phyloP scores from a whole-genome alignment of 305 asterid genomes.

The Fraxinus dipetala region DNA sequence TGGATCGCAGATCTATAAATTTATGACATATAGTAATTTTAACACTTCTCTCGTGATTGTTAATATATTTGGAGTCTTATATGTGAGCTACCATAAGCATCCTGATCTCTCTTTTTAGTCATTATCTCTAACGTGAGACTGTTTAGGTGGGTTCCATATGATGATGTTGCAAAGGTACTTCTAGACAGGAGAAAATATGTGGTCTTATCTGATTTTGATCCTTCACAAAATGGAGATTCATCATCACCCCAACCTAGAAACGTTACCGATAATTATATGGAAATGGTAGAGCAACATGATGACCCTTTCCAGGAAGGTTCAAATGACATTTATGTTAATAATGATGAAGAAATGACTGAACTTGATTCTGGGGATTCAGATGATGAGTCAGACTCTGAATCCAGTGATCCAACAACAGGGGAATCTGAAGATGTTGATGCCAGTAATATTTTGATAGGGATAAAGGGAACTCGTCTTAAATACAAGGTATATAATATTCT shows the following conservation, averaged over 20 bases:
- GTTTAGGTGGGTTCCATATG: constrained; percentile 81
- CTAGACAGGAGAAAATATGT: constrained; percentile 69
- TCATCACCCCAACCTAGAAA: constrained; percentile 19
- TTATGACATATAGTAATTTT: background rate
- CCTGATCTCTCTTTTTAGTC: background rate
- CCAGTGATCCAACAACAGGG: constrained; percentile 26
- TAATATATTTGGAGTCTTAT: background rate
- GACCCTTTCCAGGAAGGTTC: constrained; percentile 43
- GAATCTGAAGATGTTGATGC: constrained; percentile 49
- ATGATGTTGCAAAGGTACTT: constrained; percentile 65
- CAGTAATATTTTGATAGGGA: constrained; percentile 60
- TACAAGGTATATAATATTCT: constrained; percentile 51
- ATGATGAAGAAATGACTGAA: constrained; percentile 63
- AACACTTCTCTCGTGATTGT: background rate
- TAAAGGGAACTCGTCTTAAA: constrained; percentile 54
- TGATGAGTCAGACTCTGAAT: constrained; percentile 54
- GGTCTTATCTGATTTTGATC: constrained; percentile 61
- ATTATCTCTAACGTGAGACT: constrained; percentile 24
- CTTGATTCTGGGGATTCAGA: constrained; percentile 63
- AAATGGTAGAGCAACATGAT: constrained; percentile 50
- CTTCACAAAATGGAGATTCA: constrained; percentile 44
- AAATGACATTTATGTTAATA: constrained; percentile 43
- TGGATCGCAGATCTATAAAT: background rate
- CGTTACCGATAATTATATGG: constrained; percentile 37
- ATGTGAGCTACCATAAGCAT: background rate